Base-by-base conservation (phyloP, 345 rosid species). In the Melaleuca alternifolia region DNA sequence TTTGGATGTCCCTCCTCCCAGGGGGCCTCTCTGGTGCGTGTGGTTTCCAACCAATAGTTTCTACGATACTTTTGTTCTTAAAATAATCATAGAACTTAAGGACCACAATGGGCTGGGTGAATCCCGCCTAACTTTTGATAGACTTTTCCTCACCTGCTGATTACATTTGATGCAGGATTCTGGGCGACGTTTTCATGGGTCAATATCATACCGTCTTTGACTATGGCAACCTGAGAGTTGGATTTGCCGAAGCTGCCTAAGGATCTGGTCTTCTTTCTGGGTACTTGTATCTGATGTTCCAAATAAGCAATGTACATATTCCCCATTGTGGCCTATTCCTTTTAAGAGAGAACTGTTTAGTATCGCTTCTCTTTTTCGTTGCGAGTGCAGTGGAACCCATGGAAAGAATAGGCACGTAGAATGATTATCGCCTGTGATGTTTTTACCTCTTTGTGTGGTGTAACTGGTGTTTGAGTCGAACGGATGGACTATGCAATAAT, bases 101-200 rank as follows among this genome's bases (percentile, higher is more conserved):
- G 48, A 71, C 33, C 11, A 71, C 81, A 37, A 71, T 18, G 8
- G 48, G 37, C 81, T 10, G 12, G 4, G 1, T 23, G 10, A 71
- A 37, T 71, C 48, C 10, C 5, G 37, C 11, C 13, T 37, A 5
- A 48, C 10, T 11, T 37, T 71, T 5, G 5, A 71, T 71, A 37
- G 48, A 37, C 10, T 71, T 71, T 71, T 3, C 26, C 48, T 71
- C 48, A 18, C 81, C 26, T 10, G 26, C 81, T 71, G 37, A 41
- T 71, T 71, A 6, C 48, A 48, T 37, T 10, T 11, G 54, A 7
- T 50, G 50, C 88, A 96, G 99, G 99, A 96, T 96, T 56, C n/a
- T 95, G 87, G 98, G 98, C 6, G 97, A 95, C 86, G 90, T 94
- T 77, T 96, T 95, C 86, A 94, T 95, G 98, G 99, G 98, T 3